Base-by-base conservation (phyloP, 2,329 filamentous ascomycete species). In the Xylogone sp. region DNA sequence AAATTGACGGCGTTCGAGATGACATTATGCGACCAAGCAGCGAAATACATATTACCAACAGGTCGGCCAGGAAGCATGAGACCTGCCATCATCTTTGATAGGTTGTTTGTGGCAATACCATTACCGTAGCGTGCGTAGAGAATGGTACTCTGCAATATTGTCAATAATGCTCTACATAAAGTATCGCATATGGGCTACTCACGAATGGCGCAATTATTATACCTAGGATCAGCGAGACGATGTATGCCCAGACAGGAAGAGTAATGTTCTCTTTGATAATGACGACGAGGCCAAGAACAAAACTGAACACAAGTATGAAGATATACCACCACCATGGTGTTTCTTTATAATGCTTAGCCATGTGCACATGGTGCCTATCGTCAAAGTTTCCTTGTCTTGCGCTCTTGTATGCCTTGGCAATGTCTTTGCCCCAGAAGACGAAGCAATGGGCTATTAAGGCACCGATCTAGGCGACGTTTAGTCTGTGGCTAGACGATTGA, bases 1-100 rank as follows among this genome's bases (percentile, higher is more conserved):
- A 83, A 65, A 49, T 68, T 75, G 43, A 82, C 74, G 0, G 71
- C 66, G 46, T 78, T 78, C 2, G 51, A 12, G 46, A 83, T 81
- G 46, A 82, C 75, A 34, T 75, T 79, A 63, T 83, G 79, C 1
- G 78, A 82, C 78, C 78, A 82, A 10, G 74, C 74, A 7, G 78
- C 75, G 59, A 76, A 76, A 58, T 74, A 74, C 64, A 75, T 69
- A 52, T 75, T 73, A 8, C 70, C 69, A 4, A 75, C 19, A 1
- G 68, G 68, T 21, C 64, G 55, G 3, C 67, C 67, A 13, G 69
- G 75, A 48, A 71, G 68, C 51, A 79, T 63, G 29, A 77, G 74
- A 19, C 74, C 76, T 3, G 69, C 75, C 20, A 79, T 60, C 68
- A 78, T 73, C 59, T 79, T 74, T 9, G 77, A 81, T 39, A 83